Evolutionary conservation across 2,329 filamentous ascomycete genomes (phyloP).

Genomic region (Pyricularia grisea): DNA sequence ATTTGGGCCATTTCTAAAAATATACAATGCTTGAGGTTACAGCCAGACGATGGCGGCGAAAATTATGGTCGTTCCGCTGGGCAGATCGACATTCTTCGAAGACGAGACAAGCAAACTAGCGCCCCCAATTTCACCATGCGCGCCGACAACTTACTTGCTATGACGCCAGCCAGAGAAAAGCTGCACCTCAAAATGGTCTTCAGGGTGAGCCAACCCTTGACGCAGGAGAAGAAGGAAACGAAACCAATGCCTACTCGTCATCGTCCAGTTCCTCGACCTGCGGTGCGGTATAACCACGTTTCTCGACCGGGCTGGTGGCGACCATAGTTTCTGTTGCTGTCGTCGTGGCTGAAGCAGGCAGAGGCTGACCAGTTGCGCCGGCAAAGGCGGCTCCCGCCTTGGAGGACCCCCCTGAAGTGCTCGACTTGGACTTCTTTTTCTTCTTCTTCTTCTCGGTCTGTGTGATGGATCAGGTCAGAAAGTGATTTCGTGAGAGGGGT

Average conservation of each 20-base stretch:
- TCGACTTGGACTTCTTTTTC: conserved; percentile 41
- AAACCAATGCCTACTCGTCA: conserved; percentile 12
- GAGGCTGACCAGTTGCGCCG: conserved; percentile 41
- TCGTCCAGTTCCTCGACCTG: conserved; percentile 26
- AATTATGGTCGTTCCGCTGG: background rate
- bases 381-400: conserved; percentile 35
- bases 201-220: background rate
- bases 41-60: background rate
- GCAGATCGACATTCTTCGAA: background rate
- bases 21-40: background rate
- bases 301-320: conserved; percentile 28
- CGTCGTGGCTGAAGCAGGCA: conserved; percentile 43
- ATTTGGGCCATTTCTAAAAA: background rate
- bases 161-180: background rate
- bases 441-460: conserved; percentile 37
- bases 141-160: background rate
- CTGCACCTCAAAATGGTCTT: background rate
- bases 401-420: conserved; percentile 18
- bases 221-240: background rate
- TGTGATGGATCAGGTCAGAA: background rate
- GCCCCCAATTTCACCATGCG: background rate
- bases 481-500: background rate
- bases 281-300: conserved; percentile 30
- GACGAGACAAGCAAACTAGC: background rate
- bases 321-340: conserved; percentile 48